Conservation (phyloP, 2,329 filamentous ascomycete genomes). For the Penicillium sp. region DNA sequence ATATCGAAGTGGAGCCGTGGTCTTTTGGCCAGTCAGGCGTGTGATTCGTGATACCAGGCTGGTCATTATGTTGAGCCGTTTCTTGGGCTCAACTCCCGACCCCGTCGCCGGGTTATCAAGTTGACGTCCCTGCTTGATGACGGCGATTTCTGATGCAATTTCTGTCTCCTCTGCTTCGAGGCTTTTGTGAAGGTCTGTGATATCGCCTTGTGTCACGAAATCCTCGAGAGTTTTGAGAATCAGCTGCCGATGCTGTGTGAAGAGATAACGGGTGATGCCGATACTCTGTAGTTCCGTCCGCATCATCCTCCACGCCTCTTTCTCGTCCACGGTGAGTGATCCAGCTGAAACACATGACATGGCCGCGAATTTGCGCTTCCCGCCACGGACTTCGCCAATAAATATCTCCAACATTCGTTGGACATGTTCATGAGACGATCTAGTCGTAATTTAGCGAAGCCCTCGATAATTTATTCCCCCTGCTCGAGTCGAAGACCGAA, state of each 20-base stretch:
- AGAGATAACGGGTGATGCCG: neutral
- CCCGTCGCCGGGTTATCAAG: too few relatives aligned
- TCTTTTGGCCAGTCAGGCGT: too few relatives aligned
- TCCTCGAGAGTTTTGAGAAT: neutral
- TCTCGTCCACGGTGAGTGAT: neutral
- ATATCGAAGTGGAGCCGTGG: too few relatives aligned
- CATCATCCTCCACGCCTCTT: neutral
- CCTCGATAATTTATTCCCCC: too few relatives aligned
- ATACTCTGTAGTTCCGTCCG: neutral
- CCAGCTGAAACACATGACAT: neutral
- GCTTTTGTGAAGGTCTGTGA: too few relatives aligned
- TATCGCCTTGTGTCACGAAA: neutral
- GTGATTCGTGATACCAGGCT: too few relatives aligned
- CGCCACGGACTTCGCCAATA: neutral
- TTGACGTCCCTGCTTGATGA: too few relatives aligned
- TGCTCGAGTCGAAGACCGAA: too few relatives aligned
- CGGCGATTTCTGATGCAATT: too few relatives aligned
- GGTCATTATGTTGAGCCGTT: too few relatives aligned
- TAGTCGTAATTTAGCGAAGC: neutral
- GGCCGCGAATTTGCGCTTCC: neutral
- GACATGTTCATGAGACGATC: neutral
- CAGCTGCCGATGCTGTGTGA: neutral
- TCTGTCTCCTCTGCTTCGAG: too few relatives aligned
- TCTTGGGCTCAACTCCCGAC: too few relatives aligned
- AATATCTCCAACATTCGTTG: neutral